phyloP scores from a whole-genome alignment of 2,329 filamentous ascomycete species.

The Aspergillus amoenus region DNA sequence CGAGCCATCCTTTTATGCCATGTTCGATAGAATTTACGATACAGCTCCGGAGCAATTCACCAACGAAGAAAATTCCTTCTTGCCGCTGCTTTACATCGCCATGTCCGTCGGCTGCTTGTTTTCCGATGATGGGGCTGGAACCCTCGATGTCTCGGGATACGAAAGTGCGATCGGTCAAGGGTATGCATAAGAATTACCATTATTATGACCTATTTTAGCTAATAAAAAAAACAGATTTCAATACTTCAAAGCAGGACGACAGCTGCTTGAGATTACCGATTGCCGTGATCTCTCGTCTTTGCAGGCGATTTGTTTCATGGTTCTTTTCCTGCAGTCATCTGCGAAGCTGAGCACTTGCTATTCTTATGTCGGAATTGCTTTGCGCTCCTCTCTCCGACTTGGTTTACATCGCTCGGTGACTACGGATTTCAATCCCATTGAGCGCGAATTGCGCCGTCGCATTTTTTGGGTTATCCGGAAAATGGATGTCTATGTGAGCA shows the following conservation, averaged over 20 bases:
- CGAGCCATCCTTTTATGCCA: conserved; percentile 74
- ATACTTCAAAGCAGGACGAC: conserved; percentile 69
- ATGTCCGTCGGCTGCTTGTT: conserved; percentile 75
- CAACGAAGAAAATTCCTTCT: conserved; percentile 64
- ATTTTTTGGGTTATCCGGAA: conserved; percentile 54
- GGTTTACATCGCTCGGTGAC: conserved; percentile 73
- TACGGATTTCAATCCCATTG: conserved; percentile 68
- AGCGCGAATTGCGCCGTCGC: conserved; percentile 70
- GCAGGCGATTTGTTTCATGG: conserved; percentile 76
- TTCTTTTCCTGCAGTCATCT: conserved; percentile 76
- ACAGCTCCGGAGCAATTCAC: conserved; percentile 62
- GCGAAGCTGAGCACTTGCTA: conserved; percentile 79
- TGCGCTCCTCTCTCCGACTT: conserved; percentile 73
- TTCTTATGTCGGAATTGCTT: conserved; percentile 74
- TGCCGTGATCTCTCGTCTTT: conserved; percentile 73
- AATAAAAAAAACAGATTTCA: conserved; percentile 56
- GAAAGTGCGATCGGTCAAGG: conserved; percentile 55
- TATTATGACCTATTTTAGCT: background rate
- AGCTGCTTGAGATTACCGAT: conserved; percentile 60
- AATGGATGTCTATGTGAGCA: conserved; percentile 53
- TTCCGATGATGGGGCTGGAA: conserved; percentile 55
- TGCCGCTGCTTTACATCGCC: conserved; percentile 70
- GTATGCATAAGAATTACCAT: conserved; percentile 35
- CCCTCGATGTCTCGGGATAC: conserved; percentile 48
- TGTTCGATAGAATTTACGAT: conserved; percentile 75